Conservation (phyloP, 768 basidiomycete species). For the Cyclocybe cylindracea region DNA sequence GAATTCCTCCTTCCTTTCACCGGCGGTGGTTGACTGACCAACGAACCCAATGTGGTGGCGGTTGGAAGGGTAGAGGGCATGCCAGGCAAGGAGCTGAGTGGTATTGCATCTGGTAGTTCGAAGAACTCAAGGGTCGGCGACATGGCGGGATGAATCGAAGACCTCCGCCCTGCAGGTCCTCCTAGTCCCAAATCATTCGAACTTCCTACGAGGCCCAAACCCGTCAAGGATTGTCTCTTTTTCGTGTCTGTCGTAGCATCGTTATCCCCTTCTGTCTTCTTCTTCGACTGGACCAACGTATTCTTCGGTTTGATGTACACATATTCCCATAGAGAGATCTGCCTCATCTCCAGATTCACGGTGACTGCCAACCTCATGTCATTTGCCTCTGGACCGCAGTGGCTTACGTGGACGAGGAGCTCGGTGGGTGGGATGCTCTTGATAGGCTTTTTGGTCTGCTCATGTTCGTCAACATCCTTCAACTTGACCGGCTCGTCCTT, state of each 20-base stretch:
- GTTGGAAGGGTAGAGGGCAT: constrained; percentile 56
- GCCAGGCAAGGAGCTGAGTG: constrained; percentile 49
- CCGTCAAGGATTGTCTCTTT: constrained; percentile 43
- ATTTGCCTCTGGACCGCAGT: constrained; percentile 42
- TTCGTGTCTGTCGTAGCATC: constrained; percentile 5
- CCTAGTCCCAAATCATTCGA: constrained; percentile 3
- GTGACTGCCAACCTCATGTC: constrained; percentile 57
- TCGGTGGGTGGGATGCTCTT: constrained; percentile 63
- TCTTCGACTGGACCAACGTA: constrained; percentile 28
- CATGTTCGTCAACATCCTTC: constrained; percentile 48
- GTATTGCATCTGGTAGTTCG: constrained; percentile 41
- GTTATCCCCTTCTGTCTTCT: neutral
- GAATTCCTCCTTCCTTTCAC: constrained; percentile 44
- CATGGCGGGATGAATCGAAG: constrained; percentile 29
- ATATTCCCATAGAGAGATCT: constrained; percentile 74
- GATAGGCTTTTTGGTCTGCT: constrained; percentile 49
- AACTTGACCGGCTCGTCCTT: constrained; percentile 35
- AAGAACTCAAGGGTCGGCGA: constrained; percentile 38
- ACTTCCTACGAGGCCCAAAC: constrained; percentile 39
- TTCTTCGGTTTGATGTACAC: constrained; percentile 63
- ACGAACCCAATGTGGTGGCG: constrained; percentile 52
- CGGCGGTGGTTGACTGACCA: constrained; percentile 30
- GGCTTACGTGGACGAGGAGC: constrained; percentile 63
- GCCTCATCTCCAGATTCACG: constrained; percentile 50
- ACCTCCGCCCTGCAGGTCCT: constrained; percentile 34